Base-by-base conservation (phyloP, 306 rosid species). In the Prunus mongolica region DNA sequence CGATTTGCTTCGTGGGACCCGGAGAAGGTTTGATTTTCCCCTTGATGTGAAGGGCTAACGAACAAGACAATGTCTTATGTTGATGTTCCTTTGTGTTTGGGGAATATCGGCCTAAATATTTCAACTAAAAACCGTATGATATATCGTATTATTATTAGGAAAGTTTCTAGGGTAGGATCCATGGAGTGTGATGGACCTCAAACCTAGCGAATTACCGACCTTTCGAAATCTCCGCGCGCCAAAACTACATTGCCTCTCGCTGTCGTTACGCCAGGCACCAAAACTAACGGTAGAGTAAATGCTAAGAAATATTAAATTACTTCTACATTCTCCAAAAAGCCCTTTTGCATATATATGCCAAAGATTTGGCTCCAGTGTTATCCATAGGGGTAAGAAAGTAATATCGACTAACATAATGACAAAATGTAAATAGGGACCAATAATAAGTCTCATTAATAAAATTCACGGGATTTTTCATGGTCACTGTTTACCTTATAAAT, bases 151-250 rank as follows among this genome's bases (percentile, higher is more conserved):
- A 24, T 24, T 14, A 14, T 12, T 51, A 6, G 16, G 8, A 52
- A 52, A 52, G 5, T 5, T 18, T 52, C 58, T 5, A 52, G 20
- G 58, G 20, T 15, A 63, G 67, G 34, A 34, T 76, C 55, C 76
- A 75, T 50, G 0, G 25, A 0, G 52, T 60, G 7, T 25, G 8
- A 25, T 78, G 84, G 73, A 47, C 76, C 85, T 41, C 72, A 74
- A 11, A 14, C 56, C 15, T 63, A 84, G 76, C 7, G 1, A 22
- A 80, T 5, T 27, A 63, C 65, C 2, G 25, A 49, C 73, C 32
- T 69, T 87, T 89, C 75, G 80, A 82, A 81, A 81, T 44, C 15
- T 1, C 11, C 7, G 50, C 80, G 83, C 89, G 87, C 89, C 83
- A 69, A 78, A 77, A 69, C 71, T 4, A 16, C 34, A 27, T 4